Conservation (phyloP, 139 green algal genomes). For the Chlorella sorokiniana region DNA sequence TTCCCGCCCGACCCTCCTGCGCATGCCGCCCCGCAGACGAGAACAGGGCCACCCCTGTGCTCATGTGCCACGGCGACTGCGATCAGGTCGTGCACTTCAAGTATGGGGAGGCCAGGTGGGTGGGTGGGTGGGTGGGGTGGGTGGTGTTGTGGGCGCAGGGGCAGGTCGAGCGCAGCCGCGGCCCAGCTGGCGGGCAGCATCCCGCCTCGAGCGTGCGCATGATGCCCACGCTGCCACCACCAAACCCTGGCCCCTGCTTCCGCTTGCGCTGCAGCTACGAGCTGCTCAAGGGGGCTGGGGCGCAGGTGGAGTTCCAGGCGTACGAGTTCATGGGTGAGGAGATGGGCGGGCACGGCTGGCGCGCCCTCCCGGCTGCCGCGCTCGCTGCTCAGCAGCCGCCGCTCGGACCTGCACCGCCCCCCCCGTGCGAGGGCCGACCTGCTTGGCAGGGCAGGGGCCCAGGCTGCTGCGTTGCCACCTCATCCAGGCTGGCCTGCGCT, state of each 20-base stretch:
- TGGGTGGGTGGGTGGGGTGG: no score
- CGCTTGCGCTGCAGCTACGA: constrained; percentile 31
- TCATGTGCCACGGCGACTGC: constrained; percentile 71
- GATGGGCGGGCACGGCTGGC: neutral
- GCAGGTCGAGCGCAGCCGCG: no score
- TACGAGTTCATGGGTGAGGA: constrained; percentile 62
- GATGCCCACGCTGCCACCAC: neutral
- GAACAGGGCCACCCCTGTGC: constrained; percentile 71
- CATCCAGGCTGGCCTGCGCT: no score
- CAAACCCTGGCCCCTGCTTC: neutral
- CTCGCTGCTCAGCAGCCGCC: no score
- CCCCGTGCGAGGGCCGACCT: no score
- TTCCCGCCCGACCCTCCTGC: neutral
- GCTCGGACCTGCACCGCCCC: no score
- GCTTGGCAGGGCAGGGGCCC: no score
- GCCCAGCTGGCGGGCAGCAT: no score
- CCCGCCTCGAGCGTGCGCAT: neutral
- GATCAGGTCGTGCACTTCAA: constrained; percentile 61
- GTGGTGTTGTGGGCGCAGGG: neutral
- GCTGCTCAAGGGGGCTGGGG: constrained; percentile 51
- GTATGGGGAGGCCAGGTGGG: constrained; percentile 51
- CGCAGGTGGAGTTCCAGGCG: constrained; percentile 60
- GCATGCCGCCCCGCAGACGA: constrained; percentile 20
- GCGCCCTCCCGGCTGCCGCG: neutral
- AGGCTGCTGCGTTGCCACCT: no score